Conservation (phyloP, 139 green algal genomes). For the Haematococcus sp. region DNA sequence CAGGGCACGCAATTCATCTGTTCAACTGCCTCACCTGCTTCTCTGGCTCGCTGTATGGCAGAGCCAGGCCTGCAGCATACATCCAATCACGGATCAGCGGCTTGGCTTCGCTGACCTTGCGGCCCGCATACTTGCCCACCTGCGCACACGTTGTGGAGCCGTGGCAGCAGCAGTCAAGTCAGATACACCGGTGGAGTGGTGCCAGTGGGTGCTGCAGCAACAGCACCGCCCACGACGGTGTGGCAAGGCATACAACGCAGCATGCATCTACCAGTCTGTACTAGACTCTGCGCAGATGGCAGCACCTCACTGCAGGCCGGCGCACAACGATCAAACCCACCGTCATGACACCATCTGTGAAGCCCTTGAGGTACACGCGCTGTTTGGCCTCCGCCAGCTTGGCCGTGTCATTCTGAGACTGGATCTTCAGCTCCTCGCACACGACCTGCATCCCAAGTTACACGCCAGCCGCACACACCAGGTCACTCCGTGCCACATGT, state of each 20-base stretch:
- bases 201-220: too few species aligned
- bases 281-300: too few species aligned
- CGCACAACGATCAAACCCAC: slow-evolving; percentile 50
- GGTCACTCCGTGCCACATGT: not conserved
- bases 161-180: too few species aligned
- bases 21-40: slow-evolving; percentile 31
- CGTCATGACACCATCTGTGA: slow-evolving; percentile 94
- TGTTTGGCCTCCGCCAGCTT: slow-evolving; percentile 97
- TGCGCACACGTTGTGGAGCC: too few species aligned
- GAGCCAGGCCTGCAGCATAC: slow-evolving; percentile 65
- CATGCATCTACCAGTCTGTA: too few species aligned
- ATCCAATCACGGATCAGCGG: slow-evolving; percentile 83
- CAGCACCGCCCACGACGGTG: too few species aligned
- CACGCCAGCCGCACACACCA: not conserved
- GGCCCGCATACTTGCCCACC: slow-evolving; percentile 61
- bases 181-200: too few species aligned
- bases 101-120: slow-evolving; percentile 87
- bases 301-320: too few species aligned
- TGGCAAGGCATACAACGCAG: too few species aligned
- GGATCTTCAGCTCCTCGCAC: slow-evolving; percentile 92
- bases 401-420: slow-evolving; percentile 90
- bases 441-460: slow-evolving; percentile 45
- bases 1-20: too few species aligned
- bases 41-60: slow-evolving; percentile 81
- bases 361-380: slow-evolving; percentile 95